These are phyloP conservation scores for Capronia americana DNA, from an alignment of 2,329 filamentous ascomycete species.

Conservation along the genomic window DNA sequence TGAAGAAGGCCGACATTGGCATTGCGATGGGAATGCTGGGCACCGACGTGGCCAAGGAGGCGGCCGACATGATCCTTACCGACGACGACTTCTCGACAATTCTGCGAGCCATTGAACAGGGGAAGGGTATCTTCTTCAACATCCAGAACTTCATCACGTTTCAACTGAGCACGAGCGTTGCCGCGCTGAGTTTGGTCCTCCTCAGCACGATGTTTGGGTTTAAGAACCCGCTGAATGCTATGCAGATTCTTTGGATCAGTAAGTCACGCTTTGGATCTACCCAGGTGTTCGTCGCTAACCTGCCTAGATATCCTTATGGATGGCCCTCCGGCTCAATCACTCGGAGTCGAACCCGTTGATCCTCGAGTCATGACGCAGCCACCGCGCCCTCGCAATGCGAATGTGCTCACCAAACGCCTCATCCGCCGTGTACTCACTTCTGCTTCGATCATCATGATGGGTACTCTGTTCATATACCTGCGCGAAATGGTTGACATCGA, in stretches of 20 bases:
- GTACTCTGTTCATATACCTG: conserved; percentile 89
- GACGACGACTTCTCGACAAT: conserved; percentile 93
- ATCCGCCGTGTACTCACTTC: conserved; percentile 86
- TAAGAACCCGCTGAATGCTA: conserved; percentile 94
- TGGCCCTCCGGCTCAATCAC: conserved; percentile 92
- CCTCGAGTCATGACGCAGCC: conserved; percentile 91
- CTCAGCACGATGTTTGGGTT: conserved; percentile 91
- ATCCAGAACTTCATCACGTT: conserved; percentile 99
- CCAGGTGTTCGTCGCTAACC: conserved; percentile 40
- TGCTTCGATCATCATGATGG: conserved; percentile 86
- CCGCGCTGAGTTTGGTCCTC: conserved; percentile 87
- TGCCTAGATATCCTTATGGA: conserved; percentile 96
- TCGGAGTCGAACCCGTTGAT: conserved; percentile 94
- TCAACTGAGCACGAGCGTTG: conserved; percentile 95
- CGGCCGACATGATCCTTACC: conserved; percentile 84
- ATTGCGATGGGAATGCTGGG: conserved; percentile 95
- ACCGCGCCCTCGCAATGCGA: conserved; percentile 82
- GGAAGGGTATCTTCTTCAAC: conserved; percentile 99
- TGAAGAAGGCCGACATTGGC: conserved; percentile 97
- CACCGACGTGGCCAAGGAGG: conserved; percentile 96
- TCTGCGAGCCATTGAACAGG: conserved; percentile 93
- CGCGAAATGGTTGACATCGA: conserved; percentile 83
- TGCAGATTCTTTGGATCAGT: conserved; percentile 99
- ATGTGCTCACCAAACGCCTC: conserved; percentile 84
- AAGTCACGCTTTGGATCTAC: conserved; percentile 47